A percentile compares a stretch with the other conserved stretches of the same genome.
Conservation (phyloP, 129 eudicot species). For the Escallonia rubra region DNA sequence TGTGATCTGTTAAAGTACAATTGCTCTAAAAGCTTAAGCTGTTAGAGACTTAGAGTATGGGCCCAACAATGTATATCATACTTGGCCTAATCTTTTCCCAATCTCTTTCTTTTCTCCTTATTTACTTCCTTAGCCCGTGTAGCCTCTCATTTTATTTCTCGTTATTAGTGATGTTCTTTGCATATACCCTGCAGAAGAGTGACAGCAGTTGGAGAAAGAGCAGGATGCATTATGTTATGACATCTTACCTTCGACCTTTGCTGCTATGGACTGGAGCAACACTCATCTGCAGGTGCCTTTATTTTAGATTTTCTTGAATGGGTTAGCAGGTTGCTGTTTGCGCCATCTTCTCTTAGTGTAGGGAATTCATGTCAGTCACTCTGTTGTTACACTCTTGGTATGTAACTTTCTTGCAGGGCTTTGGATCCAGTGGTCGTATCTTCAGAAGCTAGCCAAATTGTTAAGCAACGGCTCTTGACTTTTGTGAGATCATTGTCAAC, state of each 20-base stretch:
- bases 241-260: constrained; percentile 84
- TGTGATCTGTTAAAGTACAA: not conserved
- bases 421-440: constrained; percentile 81
- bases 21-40: too few species aligned
- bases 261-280: constrained; percentile 89
- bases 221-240: constrained; percentile 59
- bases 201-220: constrained; percentile 86
- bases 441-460: constrained; percentile 80
- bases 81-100: not conserved
- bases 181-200: constrained; percentile 46
- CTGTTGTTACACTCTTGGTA: constrained; percentile 4
- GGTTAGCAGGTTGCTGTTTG: not conserved
- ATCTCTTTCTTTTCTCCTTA: not conserved
- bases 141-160: constrained; percentile 2
- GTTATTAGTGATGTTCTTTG: constrained; percentile 6
- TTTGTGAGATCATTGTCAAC: constrained; percentile 89
- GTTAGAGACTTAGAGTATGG: too few species aligned
- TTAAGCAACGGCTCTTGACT: constrained; percentile 73
- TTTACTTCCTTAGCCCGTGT: not conserved
- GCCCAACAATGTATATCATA: too few species aligned
- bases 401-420: constrained; percentile 47
- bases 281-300: constrained; percentile 76
- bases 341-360: not conserved
- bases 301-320: not conserved
- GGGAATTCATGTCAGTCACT: constrained; percentile 1